Percentiles rank a stretch among this genome's conserved stretches.
Evolutionary conservation across 2,329 filamentous ascomycete species (phyloP).

Genomic region (Keithomyces neogunnii): DNA sequence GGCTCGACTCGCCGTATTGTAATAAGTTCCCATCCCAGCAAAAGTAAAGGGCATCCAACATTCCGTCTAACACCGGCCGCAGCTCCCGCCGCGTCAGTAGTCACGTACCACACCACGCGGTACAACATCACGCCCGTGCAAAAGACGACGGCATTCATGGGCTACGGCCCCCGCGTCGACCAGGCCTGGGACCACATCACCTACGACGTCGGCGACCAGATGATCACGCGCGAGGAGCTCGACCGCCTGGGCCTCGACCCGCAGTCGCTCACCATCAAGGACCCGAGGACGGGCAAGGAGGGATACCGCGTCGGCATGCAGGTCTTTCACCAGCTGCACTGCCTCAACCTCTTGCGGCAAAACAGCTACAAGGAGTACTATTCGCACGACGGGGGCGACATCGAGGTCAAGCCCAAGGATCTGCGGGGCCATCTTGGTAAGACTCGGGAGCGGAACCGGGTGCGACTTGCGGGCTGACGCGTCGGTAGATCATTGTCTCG

Average conservation of each 20-base stretch:
- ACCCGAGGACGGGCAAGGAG: constrained; percentile 45
- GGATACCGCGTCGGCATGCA: constrained; percentile 53
- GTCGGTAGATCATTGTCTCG: constrained; percentile 39
- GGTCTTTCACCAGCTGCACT: constrained; percentile 49
- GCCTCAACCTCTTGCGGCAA: constrained; percentile 39
- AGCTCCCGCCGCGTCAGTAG: constrained; percentile 39
- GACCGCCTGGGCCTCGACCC: constrained; percentile 43
- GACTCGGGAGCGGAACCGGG: constrained; percentile 2
- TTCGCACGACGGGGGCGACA: constrained; percentile 36
- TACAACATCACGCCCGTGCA: constrained; percentile 40
- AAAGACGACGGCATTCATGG: constrained; percentile 40
- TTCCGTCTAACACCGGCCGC: constrained; percentile 6
- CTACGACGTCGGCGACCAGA: constrained; percentile 45
- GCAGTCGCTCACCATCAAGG: constrained; percentile 43
- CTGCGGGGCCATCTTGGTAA: constrained; percentile 34
- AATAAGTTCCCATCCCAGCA: constrained; percentile 11
- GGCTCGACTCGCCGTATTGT: constrained; percentile 37
- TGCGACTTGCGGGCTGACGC: neutral
- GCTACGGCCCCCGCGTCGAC: constrained; percentile 47
- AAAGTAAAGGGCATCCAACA: neutral
- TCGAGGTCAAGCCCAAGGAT: constrained; percentile 31
- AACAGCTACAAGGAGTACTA: constrained; percentile 43
- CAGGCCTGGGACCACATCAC: constrained; percentile 48
- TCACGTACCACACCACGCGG: constrained; percentile 40
- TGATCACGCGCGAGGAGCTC: constrained; percentile 47